phyloP scores from a whole-genome alignment of 2,329 filamentous ascomycete genomes.

The Colletotrichum acutatum region DNA sequence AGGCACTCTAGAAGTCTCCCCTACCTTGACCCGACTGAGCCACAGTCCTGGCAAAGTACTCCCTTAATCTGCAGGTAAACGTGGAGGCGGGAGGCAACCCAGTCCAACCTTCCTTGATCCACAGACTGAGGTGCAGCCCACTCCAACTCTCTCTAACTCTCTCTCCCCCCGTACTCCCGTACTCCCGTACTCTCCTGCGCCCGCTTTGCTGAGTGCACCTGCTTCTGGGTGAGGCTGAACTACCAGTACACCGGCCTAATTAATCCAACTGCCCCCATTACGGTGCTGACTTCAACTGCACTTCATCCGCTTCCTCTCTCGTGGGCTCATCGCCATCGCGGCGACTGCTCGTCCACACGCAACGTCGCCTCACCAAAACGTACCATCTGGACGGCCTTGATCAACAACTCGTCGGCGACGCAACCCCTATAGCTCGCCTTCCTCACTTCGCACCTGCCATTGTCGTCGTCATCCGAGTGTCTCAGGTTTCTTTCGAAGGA shows the following conservation, averaged over 20 bases:
- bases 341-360: conserved; percentile 31
- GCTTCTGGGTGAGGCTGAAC: conserved; percentile 33
- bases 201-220: background rate
- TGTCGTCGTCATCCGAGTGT: conserved; percentile 29
- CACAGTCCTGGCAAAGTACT: conserved; percentile 20
- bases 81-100: conserved; percentile 36
- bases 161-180: conserved; percentile 10
- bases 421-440: conserved; percentile 9
- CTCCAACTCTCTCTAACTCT: background rate
- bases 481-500: conserved; percentile 13
- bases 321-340: conserved; percentile 36
- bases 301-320: conserved; percentile 33
- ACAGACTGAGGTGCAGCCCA: background rate
- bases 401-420: background rate
- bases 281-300: conserved; percentile 23
- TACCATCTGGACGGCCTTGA: background rate
- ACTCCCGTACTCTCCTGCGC: background rate
- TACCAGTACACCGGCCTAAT: conserved; percentile 25
- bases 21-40: conserved; percentile 6
- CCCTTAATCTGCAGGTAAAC: conserved; percentile 19
- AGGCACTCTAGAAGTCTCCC: background rate
- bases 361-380: background rate
- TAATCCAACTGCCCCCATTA: conserved; percentile 35
- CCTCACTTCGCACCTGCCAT: background rate
- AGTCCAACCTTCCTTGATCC: conserved; percentile 21